Base-by-base conservation (phyloP, 345 rosid species). In the Arabis alpina region DNA sequence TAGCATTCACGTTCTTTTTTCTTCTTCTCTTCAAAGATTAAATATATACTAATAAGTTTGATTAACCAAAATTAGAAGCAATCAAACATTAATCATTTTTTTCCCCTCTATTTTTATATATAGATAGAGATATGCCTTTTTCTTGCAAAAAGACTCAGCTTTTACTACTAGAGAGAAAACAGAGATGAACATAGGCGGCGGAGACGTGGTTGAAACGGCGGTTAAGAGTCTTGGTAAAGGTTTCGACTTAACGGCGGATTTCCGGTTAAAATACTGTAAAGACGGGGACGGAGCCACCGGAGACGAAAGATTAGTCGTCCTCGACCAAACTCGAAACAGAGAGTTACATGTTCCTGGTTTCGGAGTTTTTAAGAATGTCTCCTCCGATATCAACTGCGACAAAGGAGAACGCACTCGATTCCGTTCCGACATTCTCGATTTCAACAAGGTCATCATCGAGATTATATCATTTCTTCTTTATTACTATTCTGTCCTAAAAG, bases 351-450 rank as follows among this genome's bases (percentile, higher is more conserved):
- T 91, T 24, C 99, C 96, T 8, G 85, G 96, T 14, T 89, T 85
- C 41, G 95, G 93, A 4, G 19, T 72, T 54, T 8, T 84, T 19
- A n/a, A 45, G 1, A 83, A 77, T 57, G 95, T 91, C 30, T 82
- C 99, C 30, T 16, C 66, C 36, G 96, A 89, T 68, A 87, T 94
- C 50, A 83, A 72, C 65, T 91, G 90, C 47, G 97, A 91, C 61
- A 91, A 94, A 76, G 99, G 99, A n/a, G 99, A 94, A 15, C 85
- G 85, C 0, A 69, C 79, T 64, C 86, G 97, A 14, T 84, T 84
- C 10, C 95, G 86, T 60, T 87, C 97, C 4, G 99, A 88, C 70
- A 82, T 91, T 66, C 95, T 94, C 5, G 88, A 82, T 16, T 94
- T 94, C 76, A 81, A 70, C 58, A 85, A 90, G 92, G 98, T 93